Evolutionary conservation across 2,329 filamentous ascomycete species (phyloP), one percentile per base, ranked within the genome.

Genomic region (Talaromyces sp.): DNA sequence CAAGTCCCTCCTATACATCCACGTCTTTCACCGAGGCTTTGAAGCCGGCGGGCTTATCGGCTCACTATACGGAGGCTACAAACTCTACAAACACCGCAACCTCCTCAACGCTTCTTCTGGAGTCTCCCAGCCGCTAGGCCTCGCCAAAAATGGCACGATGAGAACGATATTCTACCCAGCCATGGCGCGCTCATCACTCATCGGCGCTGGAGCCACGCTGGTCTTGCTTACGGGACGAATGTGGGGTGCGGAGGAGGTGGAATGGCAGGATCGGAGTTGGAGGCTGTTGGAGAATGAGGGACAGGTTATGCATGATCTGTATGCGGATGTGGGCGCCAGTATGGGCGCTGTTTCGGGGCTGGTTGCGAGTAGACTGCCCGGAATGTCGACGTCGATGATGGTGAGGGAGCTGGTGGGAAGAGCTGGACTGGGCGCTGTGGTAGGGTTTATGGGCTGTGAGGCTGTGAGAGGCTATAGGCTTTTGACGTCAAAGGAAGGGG

Each of bases 251-350:
- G 80, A 85, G 66, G 77, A 82, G 44, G 84, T 89, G 35, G 86
- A 89, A 72, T 89, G 86, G 86, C 74, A 82, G 68, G 86, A 89
- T 69, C 78, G 87, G 18, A 81, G 81, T 62, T 89, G 86, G 85
- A 76, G 86, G 33, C 69, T 89, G 57, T 67, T 86, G 48, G 83
- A 83, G 73, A 88, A 84, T 66, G 71, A 74, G 44, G 81, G 83
- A 0, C 86, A 89, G 76, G 69, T 83, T 18, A 55, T 40, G 58
- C 46, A 61, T 52, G 58, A 61, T 12, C 14, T 23, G 58, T 59
- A 59, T 25, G 28, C 25, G 12, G 57, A 48, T 37, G 42, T 42
- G 14, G 57, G 57, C 8, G 57, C 31, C 8, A 42, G 18, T 18
- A 2, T 25, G 40, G 56, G 56, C 1, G 57, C 44, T 18, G 28